Evolutionary conservation across 495 filamentous ascomycete species (phyloP), one percentile per base, ranked within the genome.

Genomic region (Hypoxylon subgilvum): DNA sequence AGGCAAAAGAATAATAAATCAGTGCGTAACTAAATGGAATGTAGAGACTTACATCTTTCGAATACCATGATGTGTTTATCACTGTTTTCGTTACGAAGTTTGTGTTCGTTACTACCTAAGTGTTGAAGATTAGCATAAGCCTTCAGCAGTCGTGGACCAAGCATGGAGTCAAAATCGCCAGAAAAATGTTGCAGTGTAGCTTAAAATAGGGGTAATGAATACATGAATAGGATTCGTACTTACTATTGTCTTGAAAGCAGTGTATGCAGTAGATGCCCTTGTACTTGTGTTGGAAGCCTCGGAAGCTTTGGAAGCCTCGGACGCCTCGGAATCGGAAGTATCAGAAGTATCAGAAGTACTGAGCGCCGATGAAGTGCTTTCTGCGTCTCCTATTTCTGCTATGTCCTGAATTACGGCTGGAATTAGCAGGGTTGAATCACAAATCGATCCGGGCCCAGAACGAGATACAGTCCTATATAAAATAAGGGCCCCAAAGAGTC

Each of bases 51-150:
- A 59, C 56, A 6, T 22, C 16, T 2, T 52, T 18, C 0, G 43
- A 41, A 27, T 30, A 21, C 42, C 41, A 52, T 19, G 42, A 48
- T 1, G 48, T 52, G 17, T 18, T 47, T 41, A 53, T 30, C 18
- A 60, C 48, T 7, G 56, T 60, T 48, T 52, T 22, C 2, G 35
- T 42, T 2, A 60, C 42, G n/a, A n/a, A n/a, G n/a, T n/a, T n/a
- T 3, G 56, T 60, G 25, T 48, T 40, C 16, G 56, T 60, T 6
- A 60, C 35, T 3, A 52, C 47, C 56, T 60, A 19, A 0, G 32
- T 36, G 5, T 27, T 14, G 16, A 19, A 35, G 9, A 39, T 58
- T 19, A 58, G 55, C 16, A 36, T 14, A 8, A 4, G 17, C 18
- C 17, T n/a, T n/a, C n/a, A n/a, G n/a, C n/a, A n/a, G n/a, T n/a